phyloP scores from a whole-genome alignment of 495 filamentous ascomycete genomes.

The Lasiosphaeris hirsuta region DNA sequence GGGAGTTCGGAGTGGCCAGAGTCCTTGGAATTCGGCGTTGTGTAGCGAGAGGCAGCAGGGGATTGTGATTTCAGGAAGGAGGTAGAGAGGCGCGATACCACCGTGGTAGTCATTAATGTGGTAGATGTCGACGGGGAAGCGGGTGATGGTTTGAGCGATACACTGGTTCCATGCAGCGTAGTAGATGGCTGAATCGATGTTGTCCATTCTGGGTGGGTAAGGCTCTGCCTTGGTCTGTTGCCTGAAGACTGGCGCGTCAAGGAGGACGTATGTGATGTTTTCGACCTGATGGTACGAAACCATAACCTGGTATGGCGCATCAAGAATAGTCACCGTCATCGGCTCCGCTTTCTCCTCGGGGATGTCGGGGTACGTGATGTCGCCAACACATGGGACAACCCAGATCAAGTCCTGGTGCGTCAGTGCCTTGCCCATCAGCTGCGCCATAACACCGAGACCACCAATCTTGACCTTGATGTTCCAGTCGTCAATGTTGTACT shows the following conservation, averaged over 20 bases:
- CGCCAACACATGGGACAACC: conserved; percentile 73
- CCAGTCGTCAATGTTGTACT: conserved; percentile 73
- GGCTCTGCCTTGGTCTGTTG: conserved; percentile 61
- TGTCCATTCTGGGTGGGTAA: conserved; percentile 69
- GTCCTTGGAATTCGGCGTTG: conserved; percentile 67
- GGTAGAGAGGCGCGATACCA: conserved; percentile 63
- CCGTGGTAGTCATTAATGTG: conserved; percentile 81
- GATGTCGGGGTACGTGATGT: conserved; percentile 39
- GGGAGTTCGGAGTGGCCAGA: conserved; percentile 68
- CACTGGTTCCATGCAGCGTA: conserved; percentile 73
- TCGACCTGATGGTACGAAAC: conserved; percentile 64
- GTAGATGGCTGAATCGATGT: conserved; percentile 67
- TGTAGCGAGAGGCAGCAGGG: conserved; percentile 51
- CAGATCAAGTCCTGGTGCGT: conserved; percentile 68
- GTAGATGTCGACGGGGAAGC: conserved; percentile 65
- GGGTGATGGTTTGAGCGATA: conserved; percentile 56
- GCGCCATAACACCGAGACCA: conserved; percentile 67
- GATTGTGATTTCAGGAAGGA: conserved; percentile 55
- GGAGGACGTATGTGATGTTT: conserved; percentile 69
- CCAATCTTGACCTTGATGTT: conserved; percentile 71
- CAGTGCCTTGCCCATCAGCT: conserved; percentile 69
- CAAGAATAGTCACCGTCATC: conserved; percentile 62
- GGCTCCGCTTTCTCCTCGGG: conserved; percentile 48
- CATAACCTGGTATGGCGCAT: conserved; percentile 56
- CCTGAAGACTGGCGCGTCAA: conserved; percentile 68